Evolutionary conservation across 495 filamentous ascomycete genomes (phyloP).

Genomic region (Tetracladium marchalianum): DNA sequence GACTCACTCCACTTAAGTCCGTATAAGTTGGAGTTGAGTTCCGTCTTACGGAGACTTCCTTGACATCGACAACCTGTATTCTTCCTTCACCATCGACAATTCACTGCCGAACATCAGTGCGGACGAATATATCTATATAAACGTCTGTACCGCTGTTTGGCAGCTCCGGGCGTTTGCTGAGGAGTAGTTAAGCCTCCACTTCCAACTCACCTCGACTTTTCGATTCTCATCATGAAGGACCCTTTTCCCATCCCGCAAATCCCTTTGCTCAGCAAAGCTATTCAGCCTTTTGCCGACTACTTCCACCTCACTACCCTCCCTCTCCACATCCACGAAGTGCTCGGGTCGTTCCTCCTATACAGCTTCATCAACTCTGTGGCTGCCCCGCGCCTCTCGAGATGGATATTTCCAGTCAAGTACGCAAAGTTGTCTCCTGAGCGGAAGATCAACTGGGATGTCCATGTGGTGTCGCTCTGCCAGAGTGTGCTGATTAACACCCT

Average conservation of each 20-base stretch:
- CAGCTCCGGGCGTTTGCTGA: too few relatives aligned
- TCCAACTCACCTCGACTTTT: neutral
- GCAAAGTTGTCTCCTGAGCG: constrained; percentile 53
- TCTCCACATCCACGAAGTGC: constrained; percentile 81
- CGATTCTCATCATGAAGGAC: constrained; percentile 47
- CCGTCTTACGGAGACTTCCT: neutral
- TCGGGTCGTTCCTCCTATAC: constrained; percentile 67
- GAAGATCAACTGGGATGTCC: constrained; percentile 90
- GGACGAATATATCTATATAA: neutral
- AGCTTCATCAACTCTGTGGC: constrained; percentile 60
- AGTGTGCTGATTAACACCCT: constrained; percentile 64
- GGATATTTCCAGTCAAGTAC: constrained; percentile 66
- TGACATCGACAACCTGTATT: neutral
- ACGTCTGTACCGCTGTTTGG: neutral
- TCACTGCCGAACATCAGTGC: neutral
- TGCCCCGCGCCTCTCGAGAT: constrained; percentile 62
- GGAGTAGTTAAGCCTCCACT: neutral
- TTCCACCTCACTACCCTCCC: constrained; percentile 60
- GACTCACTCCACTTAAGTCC: too few relatives aligned
- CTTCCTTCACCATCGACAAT: neutral
- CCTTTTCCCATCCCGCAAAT: constrained; percentile 55
- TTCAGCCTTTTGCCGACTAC: constrained; percentile 48
- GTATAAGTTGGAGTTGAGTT: neutral
- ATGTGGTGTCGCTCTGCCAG: constrained; percentile 90
- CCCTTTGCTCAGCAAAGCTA: constrained; percentile 38